Evolutionary conservation across 2,329 filamentous ascomycete genomes (phyloP).

Genomic region (Clonostachys byssicola): DNA sequence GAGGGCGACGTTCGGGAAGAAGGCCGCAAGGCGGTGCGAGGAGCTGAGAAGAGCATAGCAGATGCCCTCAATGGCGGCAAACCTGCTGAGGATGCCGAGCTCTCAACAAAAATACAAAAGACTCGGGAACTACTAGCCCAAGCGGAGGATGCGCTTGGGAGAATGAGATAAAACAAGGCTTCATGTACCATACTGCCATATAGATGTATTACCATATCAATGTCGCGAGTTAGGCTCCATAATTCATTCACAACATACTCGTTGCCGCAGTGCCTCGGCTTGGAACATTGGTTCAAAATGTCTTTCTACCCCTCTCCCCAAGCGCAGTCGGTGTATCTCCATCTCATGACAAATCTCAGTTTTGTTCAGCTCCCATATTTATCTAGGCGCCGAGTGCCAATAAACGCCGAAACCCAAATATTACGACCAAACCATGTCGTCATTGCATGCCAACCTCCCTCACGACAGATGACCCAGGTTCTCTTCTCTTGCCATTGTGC

Average conservation of each 20-base stretch:
- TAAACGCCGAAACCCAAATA: no score
- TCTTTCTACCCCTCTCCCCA: no score
- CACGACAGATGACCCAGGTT: no score
- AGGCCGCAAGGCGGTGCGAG: slow-evolving; percentile 57
- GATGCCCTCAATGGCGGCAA: slow-evolving; percentile 31
- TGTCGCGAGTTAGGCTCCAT: no score
- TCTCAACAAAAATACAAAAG: slow-evolving; percentile 25
- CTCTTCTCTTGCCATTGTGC: no score
- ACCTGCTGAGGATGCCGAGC: slow-evolving; percentile 4
- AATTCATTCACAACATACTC: no score
- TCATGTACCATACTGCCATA: neutral
- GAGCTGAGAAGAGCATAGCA: slow-evolving; percentile 47
- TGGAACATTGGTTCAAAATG: no score
- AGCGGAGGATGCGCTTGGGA: slow-evolving; percentile 42
- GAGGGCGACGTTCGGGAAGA: slow-evolving; percentile 64
- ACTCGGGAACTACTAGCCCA: slow-evolving; percentile 40
- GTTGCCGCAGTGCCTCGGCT: no score
- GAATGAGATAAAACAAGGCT: slow-evolving; percentile 33
- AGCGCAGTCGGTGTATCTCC: neutral
- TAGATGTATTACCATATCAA: neutral
- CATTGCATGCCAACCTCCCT: no score
- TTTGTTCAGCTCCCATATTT: no score
- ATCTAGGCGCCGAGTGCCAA: no score
- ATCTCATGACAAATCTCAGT: neutral
- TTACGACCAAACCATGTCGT: no score